Percentiles rank a stretch among this genome's conserved stretches.
These are phyloP conservation scores for Hymenoscyphus albidus DNA, from an alignment of 2,329 filamentous ascomycete species.

Conservation along the genomic window DNA sequence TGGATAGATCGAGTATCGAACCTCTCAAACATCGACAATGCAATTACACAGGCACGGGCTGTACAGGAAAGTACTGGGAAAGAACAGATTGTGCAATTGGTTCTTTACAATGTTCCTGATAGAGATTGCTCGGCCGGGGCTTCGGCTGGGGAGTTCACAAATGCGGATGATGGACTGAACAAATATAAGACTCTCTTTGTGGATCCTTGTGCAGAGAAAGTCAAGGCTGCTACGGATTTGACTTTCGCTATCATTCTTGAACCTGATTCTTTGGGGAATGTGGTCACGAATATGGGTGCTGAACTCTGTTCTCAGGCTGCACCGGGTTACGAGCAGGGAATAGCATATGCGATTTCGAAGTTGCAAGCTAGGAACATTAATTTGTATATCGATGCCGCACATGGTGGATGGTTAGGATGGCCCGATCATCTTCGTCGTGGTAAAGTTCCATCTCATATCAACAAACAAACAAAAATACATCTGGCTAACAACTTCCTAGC, in stretches of 20 bases:
- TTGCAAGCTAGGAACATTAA: constrained; percentile 39
- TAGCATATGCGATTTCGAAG: constrained; percentile 40
- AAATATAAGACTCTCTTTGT: constrained; percentile 42
- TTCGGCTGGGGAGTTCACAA: constrained; percentile 39
- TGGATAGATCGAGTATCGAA: constrained; percentile 39
- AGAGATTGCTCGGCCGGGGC: constrained; percentile 34
- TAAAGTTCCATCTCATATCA: constrained; percentile 18
- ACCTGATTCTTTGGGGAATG: constrained; percentile 37
- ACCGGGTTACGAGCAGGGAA: constrained; percentile 31
- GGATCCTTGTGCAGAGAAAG: constrained; percentile 38
- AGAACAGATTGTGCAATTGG: constrained; percentile 39
- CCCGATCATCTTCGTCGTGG: constrained; percentile 38
- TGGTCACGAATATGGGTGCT: background rate
- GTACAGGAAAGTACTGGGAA: constrained; percentile 36
- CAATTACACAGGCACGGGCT: constrained; percentile 38
- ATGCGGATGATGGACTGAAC: constrained; percentile 37
- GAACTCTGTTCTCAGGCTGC: background rate
- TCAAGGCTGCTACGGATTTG: constrained; percentile 38
- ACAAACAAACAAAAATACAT: background rate
- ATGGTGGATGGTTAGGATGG: constrained; percentile 45
- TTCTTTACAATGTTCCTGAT: constrained; percentile 45
- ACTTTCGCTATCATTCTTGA: constrained; percentile 44
- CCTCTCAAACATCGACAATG: constrained; percentile 35
- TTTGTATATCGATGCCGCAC: constrained; percentile 42
- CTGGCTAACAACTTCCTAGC: constrained; percentile 26